Evolutionary conservation across 306 rosid genomes (phyloP), one percentile per base, ranked within the genome.

Genomic region (Hippophae tibetana): DNA sequence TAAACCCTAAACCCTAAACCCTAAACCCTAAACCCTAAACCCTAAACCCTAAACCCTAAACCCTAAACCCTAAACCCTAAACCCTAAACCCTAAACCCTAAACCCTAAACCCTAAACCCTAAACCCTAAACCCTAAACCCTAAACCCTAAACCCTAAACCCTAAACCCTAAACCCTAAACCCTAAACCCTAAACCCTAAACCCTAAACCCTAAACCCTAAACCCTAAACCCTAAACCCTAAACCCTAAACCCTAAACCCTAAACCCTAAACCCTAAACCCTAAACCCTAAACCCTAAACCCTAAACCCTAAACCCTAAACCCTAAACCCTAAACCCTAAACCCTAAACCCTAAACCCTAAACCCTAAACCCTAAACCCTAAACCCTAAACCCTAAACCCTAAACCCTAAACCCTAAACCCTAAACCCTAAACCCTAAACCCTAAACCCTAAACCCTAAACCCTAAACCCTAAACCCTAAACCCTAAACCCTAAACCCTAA

Each of bases 21-120:
- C 58, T 48, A 52, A 60, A 44, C 60, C 66, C 57, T 42, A 42
- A 60, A 44, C 72, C 60, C 52, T 31, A 60, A 52, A 45, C 38
- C 57, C 57, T 9, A 54, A 54, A 54, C 57, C 57, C 57, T 5
- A 18, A 18, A 18, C 62, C 57, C 43, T 44, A 60, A 45, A 51
- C 67, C 63, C 56, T 45, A 61, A 54, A 51, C 50, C 58, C 48
- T 13, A 62, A 47, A 56, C 62, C 68, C 42, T 54, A 69, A 47
- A 63, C 74, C 63, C 50, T 54, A 54, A 54, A 57, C 68, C 57
- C 61, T 61, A 69, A 47, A 48, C 68, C 57, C 59, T 52, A 62
- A 62, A 47, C 68, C 63, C 59, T 23, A 69, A 69, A 41, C 63
- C 62, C 56, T 43, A 61, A 69, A 62, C 63, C 69, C 74, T 56